A percentile compares a stretch with the other conserved stretches of the same genome.
Evolutionary conservation across 176 grass and related monocot genomes (phyloP).

Genomic region (Paspalum vaginatum): DNA sequence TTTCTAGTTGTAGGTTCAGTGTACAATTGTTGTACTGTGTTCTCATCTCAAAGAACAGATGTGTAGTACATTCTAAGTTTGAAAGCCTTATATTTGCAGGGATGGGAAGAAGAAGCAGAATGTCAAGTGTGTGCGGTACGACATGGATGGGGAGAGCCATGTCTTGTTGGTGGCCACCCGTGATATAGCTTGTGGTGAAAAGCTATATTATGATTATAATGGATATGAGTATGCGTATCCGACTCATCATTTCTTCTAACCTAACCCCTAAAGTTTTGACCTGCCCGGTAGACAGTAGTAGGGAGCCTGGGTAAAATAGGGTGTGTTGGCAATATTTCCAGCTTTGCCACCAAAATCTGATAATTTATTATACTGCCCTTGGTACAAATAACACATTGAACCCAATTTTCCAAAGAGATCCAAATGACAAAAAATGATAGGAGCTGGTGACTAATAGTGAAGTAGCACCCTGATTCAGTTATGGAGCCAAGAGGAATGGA

Average conservation of each 20-base stretch:
- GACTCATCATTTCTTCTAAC: conserved; percentile 84
- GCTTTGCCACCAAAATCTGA: conserved; percentile 36
- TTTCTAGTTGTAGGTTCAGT: neutral
- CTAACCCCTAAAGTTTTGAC: conserved; percentile 14
- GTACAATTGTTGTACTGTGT: neutral
- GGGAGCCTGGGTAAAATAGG: conserved; percentile 31
- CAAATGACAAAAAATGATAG: conserved; percentile 29
- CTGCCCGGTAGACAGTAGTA: conserved; percentile 22
- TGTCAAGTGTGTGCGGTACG: conserved; percentile 86
- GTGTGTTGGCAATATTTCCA: conserved; percentile 48
- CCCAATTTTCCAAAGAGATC: conserved; percentile 35
- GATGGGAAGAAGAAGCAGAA: conserved; percentile 91
- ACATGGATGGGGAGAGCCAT: conserved; percentile 79
- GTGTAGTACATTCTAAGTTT: conserved; percentile 19
- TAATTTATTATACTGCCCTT: conserved; percentile 35
- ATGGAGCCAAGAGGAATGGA: conserved; percentile 38
- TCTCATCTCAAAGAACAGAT: conserved; percentile 16
- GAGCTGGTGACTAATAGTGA: conserved; percentile 14
- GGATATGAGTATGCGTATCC: conserved; percentile 86
- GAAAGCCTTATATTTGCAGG: conserved; percentile 55
- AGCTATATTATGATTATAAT: conserved; percentile 97
- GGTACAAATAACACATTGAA: conserved; percentile 24
- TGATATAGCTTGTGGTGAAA: conserved; percentile 84
- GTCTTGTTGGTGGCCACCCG: conserved; percentile 84
- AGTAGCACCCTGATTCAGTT: conserved; percentile 15